Conservation (phyloP, 805 yeast species). For the Nakazawaea populi region DNA sequence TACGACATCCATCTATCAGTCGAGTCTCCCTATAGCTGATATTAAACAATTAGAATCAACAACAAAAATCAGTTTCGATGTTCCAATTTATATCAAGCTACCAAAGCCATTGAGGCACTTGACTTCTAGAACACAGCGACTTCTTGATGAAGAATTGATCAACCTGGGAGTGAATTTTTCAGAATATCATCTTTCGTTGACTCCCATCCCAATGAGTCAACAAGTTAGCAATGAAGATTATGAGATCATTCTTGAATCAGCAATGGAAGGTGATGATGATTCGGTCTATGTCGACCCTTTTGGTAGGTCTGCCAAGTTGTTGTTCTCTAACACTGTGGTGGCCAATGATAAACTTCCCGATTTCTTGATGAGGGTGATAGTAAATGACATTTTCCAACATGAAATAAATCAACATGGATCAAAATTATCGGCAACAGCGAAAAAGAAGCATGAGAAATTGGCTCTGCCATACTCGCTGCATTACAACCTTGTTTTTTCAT, state of each 20-base stretch:
- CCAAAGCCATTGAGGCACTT: constrained; percentile 26
- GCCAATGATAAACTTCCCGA: constrained; percentile 26
- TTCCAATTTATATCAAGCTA: constrained; percentile 39
- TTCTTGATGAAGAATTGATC: constrained; percentile 26
- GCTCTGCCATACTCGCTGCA: constrained; percentile 56
- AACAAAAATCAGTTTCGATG: constrained; percentile 21
- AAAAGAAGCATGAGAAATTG: constrained; percentile 20
- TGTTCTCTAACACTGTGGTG: constrained; percentile 22
- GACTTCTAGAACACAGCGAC: constrained; percentile 27
- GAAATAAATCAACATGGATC: constrained; percentile 29
- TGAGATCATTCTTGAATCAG: constrained; percentile 27
- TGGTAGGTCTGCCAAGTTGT: constrained; percentile 26
- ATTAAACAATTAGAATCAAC: constrained; percentile 30
- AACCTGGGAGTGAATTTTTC: constrained; percentile 10
- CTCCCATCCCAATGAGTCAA: constrained; percentile 20
- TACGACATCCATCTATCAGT: constrained; percentile 61
- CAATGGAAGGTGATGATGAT: constrained; percentile 18
- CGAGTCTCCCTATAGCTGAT: constrained; percentile 45
- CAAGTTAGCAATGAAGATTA: constrained; percentile 27
- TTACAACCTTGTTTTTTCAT: constrained; percentile 70
- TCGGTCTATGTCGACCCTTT: constrained; percentile 30
- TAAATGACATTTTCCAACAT: constrained; percentile 32
- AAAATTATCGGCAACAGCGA: constrained; percentile 1
- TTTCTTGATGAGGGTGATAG: constrained; percentile 28
- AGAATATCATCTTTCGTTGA: constrained; percentile 6